Conservation (phyloP, 108 stramenopile species). For the Fistulifera pelliculosa region DNA sequence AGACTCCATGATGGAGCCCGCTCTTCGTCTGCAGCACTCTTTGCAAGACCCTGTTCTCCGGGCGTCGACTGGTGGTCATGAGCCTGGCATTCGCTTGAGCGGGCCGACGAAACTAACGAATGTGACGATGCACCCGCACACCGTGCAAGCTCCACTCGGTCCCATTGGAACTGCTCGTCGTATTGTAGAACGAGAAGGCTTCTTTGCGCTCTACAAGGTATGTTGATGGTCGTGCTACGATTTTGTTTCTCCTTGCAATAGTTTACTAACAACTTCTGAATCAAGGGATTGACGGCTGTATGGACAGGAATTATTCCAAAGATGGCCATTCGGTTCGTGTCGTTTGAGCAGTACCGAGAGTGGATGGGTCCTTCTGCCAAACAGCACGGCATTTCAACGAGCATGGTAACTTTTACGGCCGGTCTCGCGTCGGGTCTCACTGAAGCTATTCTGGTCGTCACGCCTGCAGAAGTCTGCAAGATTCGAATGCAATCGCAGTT, state of each 20-base stretch:
- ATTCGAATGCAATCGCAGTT: constrained; percentile 92
- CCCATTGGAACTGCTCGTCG: constrained; percentile 74
- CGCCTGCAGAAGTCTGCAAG: constrained; percentile 87
- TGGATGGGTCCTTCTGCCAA: constrained; percentile 4
- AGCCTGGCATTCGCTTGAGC: constrained; percentile 10
- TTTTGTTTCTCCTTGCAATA: no score
- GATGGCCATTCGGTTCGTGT: constrained; percentile 96
- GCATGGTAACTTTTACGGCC: constrained; percentile 65
- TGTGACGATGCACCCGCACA: constrained; percentile 11
- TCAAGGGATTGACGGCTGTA: constrained; percentile 89
- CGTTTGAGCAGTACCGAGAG: constrained; percentile 85
- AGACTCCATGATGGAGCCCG: constrained; percentile 43
- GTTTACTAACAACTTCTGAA: no score
- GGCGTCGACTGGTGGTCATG: constrained; percentile 12
- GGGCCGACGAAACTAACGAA: constrained; percentile 6
- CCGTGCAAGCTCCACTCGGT: constrained; percentile 49
- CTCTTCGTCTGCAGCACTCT: constrained; percentile 24
- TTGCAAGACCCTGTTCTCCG: constrained; percentile 22
- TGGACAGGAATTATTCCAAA: constrained; percentile 94
- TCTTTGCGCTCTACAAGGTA: constrained; percentile 84
- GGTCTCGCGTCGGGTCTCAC: constrained; percentile 87
- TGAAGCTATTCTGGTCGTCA: constrained; percentile 74
- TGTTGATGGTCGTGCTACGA: no score
- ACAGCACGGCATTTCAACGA: no score
- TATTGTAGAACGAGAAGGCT: constrained; percentile 88